These are phyloP conservation scores for Micromonas pusilla DNA, from an alignment of 139 green algal species.

Conservation along the genomic window DNA sequence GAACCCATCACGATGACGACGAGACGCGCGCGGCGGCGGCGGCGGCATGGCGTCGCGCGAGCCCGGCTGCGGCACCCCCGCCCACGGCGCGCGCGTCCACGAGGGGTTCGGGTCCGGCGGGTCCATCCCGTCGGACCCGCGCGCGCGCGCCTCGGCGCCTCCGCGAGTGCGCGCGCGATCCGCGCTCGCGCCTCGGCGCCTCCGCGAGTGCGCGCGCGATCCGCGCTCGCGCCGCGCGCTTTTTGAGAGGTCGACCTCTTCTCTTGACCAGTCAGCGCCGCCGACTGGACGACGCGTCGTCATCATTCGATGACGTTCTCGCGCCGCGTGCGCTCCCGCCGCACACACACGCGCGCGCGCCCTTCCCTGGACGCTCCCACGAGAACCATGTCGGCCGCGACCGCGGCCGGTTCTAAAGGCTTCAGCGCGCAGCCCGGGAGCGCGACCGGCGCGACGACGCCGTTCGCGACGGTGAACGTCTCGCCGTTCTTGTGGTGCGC, in stretches of 20 bases:
- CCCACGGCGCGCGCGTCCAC: constrained; percentile 14
- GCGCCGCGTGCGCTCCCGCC: too few species aligned
- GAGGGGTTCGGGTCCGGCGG: not conserved
- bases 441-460: not conserved
- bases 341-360: not conserved
- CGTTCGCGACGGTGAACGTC: constrained; percentile 25
- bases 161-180: too few species aligned
- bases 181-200: too few species aligned
- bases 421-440: constrained; percentile 11
- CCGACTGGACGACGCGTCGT: too few species aligned
- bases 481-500: constrained; percentile 19
- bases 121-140: not conserved
- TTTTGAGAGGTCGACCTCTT: too few species aligned
- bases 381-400: not conserved
- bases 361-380: not conserved
- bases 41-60: not conserved
- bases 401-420: not conserved
- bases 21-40: not conserved
- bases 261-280: too few species aligned
- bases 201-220: too few species aligned
- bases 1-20: not conserved
- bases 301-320: too few species aligned
- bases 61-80: not conserved
- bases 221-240: too few species aligned
- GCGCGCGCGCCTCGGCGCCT: too few species aligned